Evolutionary conservation across 495 filamentous ascomycete species (phyloP), one percentile per base, ranked within the genome.

Genomic region (Penicillium roqueforti): DNA sequence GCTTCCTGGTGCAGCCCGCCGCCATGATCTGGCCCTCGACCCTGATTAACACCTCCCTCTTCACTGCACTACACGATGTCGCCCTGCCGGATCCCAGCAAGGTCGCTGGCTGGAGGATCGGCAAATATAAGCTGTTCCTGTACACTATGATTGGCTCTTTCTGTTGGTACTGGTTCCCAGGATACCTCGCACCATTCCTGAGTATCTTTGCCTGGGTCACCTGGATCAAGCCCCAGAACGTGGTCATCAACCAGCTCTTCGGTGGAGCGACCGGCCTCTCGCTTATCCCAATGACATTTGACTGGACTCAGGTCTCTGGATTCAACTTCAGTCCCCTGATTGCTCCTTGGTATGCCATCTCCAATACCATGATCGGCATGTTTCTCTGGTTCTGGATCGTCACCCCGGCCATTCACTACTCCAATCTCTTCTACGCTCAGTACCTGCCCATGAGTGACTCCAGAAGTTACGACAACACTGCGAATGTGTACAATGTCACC

Each of bases 11-110:
- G 34, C 19, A 53, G 19, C 67, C 64, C 5, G 83, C 85, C 3
- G 79, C 86, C 8, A 88, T 89, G 84, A 88, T 91, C 55, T 91
- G 86, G 85, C 87, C 87, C 1, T 74, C 73, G 2, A 86, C 76
- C 42, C 71, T 91, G 18, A 82, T 86, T 56, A 80, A 80, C 18
- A 76, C 83, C 0, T 74, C 85, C 5, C 69, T 91, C 8, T 86
- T 91, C 72, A 80, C 82, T 43, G 84, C 84, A 14, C 83, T 89
- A 62, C 86, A 91, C 55, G 86, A 89, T 55, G 78, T 80, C 57
- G 74, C 74, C 9, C 71, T 67, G 42, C 75, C 83, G 2, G 80
- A 87, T 53, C 80, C 84, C 0, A 46, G 66, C 34, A 76, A 76
- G 60, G 75, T 80, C 1, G 78, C 82, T 43, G 87, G 86, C 16